Percentiles rank a stretch among this genome's conserved stretches.
Conservation (phyloP, 441 rosid genomes). For the Bocquillonia castaneifolia region DNA sequence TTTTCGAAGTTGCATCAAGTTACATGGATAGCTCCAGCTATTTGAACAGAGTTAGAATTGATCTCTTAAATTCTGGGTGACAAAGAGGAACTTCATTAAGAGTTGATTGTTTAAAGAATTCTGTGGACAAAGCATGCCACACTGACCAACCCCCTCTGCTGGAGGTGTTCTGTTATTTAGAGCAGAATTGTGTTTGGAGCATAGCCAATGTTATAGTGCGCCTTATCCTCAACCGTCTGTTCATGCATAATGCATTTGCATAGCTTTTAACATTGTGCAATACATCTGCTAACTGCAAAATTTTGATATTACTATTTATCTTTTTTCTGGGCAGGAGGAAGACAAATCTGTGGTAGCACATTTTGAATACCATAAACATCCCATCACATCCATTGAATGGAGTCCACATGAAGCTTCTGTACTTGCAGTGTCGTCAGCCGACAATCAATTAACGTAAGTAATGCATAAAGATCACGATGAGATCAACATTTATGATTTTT, state of each 20-base stretch:
- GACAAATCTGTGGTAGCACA: slow-evolving; percentile 72
- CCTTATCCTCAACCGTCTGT: background rate
- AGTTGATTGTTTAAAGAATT: background rate
- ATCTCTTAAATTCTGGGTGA: background rate
- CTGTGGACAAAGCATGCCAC: background rate
- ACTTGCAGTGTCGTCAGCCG: slow-evolving; percentile 80
- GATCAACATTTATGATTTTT: background rate
- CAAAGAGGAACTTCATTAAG: background rate
- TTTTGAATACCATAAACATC: slow-evolving; percentile 77
- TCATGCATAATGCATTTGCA: background rate
- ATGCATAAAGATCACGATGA: background rate
- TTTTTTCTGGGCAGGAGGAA: slow-evolving; percentile 45
- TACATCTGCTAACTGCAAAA: slow-evolving; percentile 2
- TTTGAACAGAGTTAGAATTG: background rate
- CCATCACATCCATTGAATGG: slow-evolving; percentile 94
- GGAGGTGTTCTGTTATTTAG: background rate
- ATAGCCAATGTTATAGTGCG: background rate
- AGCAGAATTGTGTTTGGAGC: background rate
- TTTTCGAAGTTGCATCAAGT: background rate
- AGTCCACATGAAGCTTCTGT: slow-evolving; percentile 83
- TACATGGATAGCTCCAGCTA: background rate
- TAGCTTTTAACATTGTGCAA: background rate
- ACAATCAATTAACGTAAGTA: slow-evolving; percentile 84
- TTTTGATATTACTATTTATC: background rate
- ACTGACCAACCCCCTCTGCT: background rate